Percentiles rank a stretch among this genome's conserved stretches.
Conservation (phyloP, 2,329 filamentous ascomycete species). For the Aspergillus puulaauensis region DNA sequence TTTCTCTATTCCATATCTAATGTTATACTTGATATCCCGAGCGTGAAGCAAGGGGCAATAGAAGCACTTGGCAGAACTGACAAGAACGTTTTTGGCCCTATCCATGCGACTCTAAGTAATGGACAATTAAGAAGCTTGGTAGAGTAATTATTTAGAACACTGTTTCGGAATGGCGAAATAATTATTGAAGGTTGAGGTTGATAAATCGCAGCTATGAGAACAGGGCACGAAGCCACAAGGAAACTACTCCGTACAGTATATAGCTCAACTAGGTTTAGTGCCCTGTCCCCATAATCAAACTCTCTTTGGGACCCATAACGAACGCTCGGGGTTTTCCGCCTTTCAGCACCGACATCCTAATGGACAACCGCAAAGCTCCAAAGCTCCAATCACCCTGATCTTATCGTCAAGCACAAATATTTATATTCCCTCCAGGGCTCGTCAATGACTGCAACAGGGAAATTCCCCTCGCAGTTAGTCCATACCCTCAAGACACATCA, state of each 20-base stretch:
- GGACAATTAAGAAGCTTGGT: too few species aligned
- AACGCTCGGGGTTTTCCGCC: background rate
- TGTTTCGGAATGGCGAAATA: background rate
- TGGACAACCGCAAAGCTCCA: background rate
- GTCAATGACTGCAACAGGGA: conserved; percentile 29
- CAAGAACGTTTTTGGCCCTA: too few species aligned
- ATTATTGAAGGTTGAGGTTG: background rate
- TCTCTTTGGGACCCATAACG: background rate
- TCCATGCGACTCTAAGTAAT: too few species aligned
- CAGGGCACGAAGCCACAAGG: background rate
- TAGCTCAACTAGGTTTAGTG: background rate
- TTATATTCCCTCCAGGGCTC: background rate
- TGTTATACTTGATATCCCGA: too few species aligned
- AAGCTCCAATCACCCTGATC: background rate
- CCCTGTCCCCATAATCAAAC: background rate
- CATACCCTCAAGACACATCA: conserved; percentile 47
- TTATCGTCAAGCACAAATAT: background rate
- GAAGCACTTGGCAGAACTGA: too few species aligned
- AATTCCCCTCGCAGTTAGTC: conserved; percentile 40
- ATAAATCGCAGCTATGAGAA: background rate
- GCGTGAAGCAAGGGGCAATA: too few species aligned
- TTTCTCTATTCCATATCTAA: too few species aligned
- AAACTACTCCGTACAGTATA: background rate
- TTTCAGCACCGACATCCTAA: background rate
- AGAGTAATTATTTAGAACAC: too few species aligned